Evolutionary conservation across 23 red algal genomes (phyloP).

Genomic region (Gracilaria gracilis): DNA sequence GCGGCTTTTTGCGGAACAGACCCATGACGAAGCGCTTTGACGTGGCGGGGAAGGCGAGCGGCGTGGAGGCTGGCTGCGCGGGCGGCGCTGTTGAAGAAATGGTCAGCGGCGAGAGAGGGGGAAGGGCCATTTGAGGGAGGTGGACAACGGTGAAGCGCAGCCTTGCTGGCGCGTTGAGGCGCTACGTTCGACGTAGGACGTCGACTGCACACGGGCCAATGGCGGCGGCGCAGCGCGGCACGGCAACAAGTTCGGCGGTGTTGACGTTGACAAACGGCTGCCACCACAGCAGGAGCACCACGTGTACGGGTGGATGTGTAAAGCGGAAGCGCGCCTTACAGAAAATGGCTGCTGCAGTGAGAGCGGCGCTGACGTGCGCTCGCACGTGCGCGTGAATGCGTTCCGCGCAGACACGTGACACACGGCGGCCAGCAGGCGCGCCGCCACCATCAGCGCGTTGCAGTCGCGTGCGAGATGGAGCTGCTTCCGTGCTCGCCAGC

Average conservation of each 20-base stretch:
- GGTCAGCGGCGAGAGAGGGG: too few relatives aligned
- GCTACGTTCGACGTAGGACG: too few relatives aligned
- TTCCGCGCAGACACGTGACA: not conserved
- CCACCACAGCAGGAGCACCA: not conserved
- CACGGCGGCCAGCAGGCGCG: too few relatives aligned
- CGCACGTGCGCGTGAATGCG: not conserved
- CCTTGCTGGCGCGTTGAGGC: not conserved
- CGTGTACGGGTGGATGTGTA: not conserved
- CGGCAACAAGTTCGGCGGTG: not conserved
- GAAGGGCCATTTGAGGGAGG: not conserved
- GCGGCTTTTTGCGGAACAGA: slow-evolving; percentile 39
- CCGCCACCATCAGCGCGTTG: too few relatives aligned
- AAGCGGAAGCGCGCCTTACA: not conserved
- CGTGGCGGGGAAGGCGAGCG: not conserved
- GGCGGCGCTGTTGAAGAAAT: not conserved
- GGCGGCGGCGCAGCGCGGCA: not conserved
- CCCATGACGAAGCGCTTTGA: not conserved
- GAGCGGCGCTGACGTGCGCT: not conserved
- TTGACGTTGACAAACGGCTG: not conserved
- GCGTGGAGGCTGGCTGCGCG: not conserved
- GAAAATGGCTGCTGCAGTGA: not conserved
- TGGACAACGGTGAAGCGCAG: not conserved
- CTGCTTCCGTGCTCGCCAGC: not conserved
- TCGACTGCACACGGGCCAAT: not conserved
- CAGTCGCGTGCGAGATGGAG: not conserved